Evolutionary conservation across 257 asterid species (phyloP).

Genomic region (Rauvolfia tetraphylla): DNA sequence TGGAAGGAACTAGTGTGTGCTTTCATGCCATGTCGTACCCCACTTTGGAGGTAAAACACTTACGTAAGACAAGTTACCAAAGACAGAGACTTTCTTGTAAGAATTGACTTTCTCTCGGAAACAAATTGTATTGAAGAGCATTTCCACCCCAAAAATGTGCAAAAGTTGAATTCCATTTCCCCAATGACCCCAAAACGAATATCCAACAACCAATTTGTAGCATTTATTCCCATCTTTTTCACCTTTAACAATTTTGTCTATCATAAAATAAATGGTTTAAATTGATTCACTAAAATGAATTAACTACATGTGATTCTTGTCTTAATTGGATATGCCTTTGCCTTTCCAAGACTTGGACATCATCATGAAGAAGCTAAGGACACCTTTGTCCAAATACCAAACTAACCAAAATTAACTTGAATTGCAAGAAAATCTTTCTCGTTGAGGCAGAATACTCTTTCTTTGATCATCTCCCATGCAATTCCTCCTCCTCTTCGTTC

Average conservation of each 20-base stretch:
- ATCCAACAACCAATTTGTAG: too few species aligned
- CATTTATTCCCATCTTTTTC: too few species aligned
- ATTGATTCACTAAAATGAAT: too few species aligned
- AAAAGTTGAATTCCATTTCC: background rate
- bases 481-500: constrained; percentile 11
- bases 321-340: constrained; percentile 11
- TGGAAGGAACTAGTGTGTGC: constrained; percentile 26
- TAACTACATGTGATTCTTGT: background rate
- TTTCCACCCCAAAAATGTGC: background rate
- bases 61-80: constrained; percentile 21
- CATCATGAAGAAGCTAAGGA: constrained; percentile 44
- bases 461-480: constrained; percentile 25
- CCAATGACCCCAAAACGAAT: too few species aligned
- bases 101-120: constrained; percentile 18
- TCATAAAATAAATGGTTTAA: too few species aligned
- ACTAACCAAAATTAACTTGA: constrained; percentile 51
- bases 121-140: background rate
- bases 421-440: constrained; percentile 71
- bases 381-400: constrained; percentile 46
- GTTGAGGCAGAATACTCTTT: constrained; percentile 46
- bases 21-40: constrained; percentile 31
- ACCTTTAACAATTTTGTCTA: too few species aligned
- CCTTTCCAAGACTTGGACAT: constrained; percentile 16
- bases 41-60: constrained; percentile 22
- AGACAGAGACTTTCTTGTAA: constrained; percentile 4